Conservation (phyloP, 2,329 filamentous ascomycete species). For the Raffaelea albimanens region DNA sequence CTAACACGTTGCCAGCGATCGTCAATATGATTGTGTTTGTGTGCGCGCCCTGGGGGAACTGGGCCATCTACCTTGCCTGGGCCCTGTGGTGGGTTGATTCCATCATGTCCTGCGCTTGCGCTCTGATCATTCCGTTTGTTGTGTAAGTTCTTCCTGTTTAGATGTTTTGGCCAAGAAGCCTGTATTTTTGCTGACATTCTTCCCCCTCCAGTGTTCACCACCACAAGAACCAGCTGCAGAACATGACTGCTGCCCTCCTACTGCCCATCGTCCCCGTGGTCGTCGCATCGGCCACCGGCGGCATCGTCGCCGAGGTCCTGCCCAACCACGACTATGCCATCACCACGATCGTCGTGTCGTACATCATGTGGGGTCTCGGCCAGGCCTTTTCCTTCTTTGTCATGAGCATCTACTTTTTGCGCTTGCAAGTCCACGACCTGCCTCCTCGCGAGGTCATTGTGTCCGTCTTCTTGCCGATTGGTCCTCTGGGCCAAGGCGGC, state of each 20-base stretch:
- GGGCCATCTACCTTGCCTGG: conserved; percentile 40
- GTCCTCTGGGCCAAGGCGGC: conserved; percentile 52
- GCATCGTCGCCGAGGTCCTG: conserved; percentile 52
- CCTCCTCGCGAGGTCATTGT: conserved; percentile 57
- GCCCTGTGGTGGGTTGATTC: conserved; percentile 44
- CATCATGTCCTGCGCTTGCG: conserved; percentile 32
- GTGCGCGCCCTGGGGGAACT: conserved; percentile 49
- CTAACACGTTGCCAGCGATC: conserved; percentile 27
- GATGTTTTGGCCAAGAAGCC: not conserved
- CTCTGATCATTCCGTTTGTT: conserved; percentile 39
- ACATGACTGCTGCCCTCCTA: conserved; percentile 51
- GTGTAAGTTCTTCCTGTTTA: conserved; percentile 28
- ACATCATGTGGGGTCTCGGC: conserved; percentile 60
- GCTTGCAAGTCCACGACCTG: conserved; percentile 56
- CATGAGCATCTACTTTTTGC: conserved; percentile 60
- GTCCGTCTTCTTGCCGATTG: conserved; percentile 51
- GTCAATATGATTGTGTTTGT: conserved; percentile 50
- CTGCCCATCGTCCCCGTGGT: conserved; percentile 54
- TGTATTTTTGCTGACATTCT: too few species aligned
- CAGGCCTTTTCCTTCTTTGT: conserved; percentile 49
- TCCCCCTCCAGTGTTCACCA: conserved; percentile 11
- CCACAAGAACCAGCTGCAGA: conserved; percentile 21
- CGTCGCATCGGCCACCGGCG: conserved; percentile 54
- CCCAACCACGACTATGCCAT: conserved; percentile 44
- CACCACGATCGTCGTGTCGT: conserved; percentile 53